Conservation (phyloP, 2,329 filamentous ascomycete species). For the Aspergillus ochraceus region DNA sequence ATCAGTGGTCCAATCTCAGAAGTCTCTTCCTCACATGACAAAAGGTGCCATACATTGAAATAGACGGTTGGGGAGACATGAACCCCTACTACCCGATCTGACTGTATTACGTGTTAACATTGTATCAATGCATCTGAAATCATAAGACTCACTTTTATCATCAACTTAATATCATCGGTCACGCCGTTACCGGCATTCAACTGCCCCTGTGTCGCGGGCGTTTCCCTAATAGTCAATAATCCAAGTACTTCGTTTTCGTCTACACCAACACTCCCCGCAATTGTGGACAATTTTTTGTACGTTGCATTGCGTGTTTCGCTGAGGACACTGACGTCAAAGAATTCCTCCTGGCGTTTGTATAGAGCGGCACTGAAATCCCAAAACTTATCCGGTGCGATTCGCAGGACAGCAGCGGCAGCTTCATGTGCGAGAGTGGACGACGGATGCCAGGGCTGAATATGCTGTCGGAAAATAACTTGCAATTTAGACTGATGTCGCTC, state of each 20-base stretch:
- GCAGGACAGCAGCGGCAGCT: conserved; percentile 77
- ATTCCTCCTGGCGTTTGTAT: conserved; percentile 69
- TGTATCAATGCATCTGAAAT: conserved; percentile 1
- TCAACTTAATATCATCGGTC: conserved; percentile 79
- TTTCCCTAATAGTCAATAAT: conserved; percentile 68
- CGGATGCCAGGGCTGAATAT: conserved; percentile 94
- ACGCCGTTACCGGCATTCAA: conserved; percentile 79
- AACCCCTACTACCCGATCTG: conserved; percentile 71
- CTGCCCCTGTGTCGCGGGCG: conserved; percentile 64
- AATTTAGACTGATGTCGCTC: conserved; percentile 62
- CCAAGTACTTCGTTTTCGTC: conserved; percentile 69
- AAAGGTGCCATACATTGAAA: conserved; percentile 61
- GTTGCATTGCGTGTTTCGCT: conserved; percentile 82
- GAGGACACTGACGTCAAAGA: conserved; percentile 82
- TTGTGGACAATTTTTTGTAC: conserved; percentile 73
- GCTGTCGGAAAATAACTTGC: conserved; percentile 81
- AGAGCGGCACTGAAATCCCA: conserved; percentile 74
- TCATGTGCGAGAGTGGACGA: conserved; percentile 72
- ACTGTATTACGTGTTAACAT: conserved; percentile 34
- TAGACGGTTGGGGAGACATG: conserved; percentile 91
- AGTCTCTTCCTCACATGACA: neutral
- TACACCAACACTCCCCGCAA: conserved; percentile 68
- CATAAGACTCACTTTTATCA: conserved; percentile 64
- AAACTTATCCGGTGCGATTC: conserved; percentile 69
- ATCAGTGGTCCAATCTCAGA: conserved; percentile 21